Conservation (phyloP, 2,329 filamentous ascomycete species). For the Microsporum audouinii region DNA sequence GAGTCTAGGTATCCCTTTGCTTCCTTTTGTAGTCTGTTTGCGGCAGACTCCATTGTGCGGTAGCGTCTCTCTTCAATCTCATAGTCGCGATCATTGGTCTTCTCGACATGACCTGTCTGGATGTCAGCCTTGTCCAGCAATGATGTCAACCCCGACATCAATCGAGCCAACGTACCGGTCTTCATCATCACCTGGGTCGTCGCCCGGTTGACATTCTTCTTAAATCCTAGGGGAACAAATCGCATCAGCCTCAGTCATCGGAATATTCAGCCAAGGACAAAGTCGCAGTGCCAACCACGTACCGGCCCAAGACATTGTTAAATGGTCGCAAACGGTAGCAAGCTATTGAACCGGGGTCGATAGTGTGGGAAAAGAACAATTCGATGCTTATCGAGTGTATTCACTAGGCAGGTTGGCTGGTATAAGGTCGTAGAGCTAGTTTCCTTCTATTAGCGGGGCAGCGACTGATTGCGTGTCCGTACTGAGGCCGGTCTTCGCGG, state of each 20-base stretch:
- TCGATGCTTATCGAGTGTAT: background rate
- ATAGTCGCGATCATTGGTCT: constrained; percentile 96
- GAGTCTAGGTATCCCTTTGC: constrained; percentile 97
- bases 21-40: constrained; percentile 86
- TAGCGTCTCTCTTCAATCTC: constrained; percentile 96
- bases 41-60: constrained; percentile 92
- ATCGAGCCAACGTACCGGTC: constrained; percentile 49
- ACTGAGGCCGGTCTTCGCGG: background rate
- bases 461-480: background rate
- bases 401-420: background rate
- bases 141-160: background rate
- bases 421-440: background rate
- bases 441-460: background rate
- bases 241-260: background rate
- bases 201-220: constrained; percentile 96
- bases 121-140: background rate
- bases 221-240: constrained; percentile 51
- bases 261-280: background rate
- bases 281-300: constrained; percentile 2
- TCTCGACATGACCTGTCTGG: constrained; percentile 77
- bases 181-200: constrained; percentile 99
- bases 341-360: background rate
- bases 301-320: constrained; percentile 16
- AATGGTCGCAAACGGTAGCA: background rate
- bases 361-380: background rate